Conservation (phyloP, 352 stramenopile genomes). For the Phytophthora pluvialis region DNA sequence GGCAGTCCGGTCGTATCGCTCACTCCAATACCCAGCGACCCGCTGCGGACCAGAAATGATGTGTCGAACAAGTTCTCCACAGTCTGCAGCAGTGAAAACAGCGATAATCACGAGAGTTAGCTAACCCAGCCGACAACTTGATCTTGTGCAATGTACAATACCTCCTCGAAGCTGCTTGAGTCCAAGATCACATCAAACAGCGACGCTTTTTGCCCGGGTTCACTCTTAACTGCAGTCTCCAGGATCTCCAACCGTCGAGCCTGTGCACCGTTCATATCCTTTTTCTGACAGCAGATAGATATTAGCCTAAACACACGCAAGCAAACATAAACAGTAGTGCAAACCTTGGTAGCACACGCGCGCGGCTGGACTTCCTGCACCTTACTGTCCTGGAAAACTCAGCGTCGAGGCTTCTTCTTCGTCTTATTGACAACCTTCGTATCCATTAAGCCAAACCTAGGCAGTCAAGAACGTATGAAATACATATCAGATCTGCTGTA, state of each 20-base stretch:
- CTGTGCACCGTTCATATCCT: constrained; percentile 5
- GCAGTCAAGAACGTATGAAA: not conserved
- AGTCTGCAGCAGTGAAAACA: not conserved
- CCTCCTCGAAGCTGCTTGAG: constrained; percentile 22
- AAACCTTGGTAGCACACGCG: constrained; percentile 13
- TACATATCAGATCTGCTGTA: too few species aligned
- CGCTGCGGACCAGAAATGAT: constrained; percentile 19
- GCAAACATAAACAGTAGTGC: not conserved
- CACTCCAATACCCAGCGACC: constrained; percentile 9
- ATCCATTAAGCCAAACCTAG: constrained; percentile 13
- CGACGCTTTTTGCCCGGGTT: constrained; percentile 5
- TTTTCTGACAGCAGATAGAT: constrained; percentile 6
- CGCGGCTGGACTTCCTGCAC: constrained; percentile 1
- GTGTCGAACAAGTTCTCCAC: constrained; percentile 22
- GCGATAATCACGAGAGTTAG: not conserved
- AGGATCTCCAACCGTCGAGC: constrained; percentile 8
- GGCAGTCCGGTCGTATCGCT: constrained; percentile 8
- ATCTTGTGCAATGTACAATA: not conserved
- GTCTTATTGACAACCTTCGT: not conserved
- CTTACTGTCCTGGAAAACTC: not conserved
- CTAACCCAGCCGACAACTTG: not conserved
- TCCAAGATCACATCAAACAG: constrained; percentile 18
- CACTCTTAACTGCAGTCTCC: constrained; percentile 1
- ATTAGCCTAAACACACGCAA: not conserved
- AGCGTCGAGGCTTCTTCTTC: constrained; percentile 6